Conservation (phyloP, 2,329 filamentous ascomycete genomes). For the Pseudogymnoascus verrucosus region DNA sequence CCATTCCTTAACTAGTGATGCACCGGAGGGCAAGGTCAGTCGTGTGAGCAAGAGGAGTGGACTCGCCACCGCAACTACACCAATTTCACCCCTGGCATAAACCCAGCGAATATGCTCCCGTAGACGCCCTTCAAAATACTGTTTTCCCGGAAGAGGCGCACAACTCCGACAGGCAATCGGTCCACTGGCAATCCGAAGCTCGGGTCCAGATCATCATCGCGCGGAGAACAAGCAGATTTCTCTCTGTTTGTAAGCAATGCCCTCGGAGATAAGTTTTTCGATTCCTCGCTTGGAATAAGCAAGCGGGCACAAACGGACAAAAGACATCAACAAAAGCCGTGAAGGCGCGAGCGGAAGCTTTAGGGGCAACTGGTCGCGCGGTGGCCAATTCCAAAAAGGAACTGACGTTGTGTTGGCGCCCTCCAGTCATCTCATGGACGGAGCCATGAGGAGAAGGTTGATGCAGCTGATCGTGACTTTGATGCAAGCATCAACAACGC, state of each 20-base stretch:
- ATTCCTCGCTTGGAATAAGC: conserved; percentile 57
- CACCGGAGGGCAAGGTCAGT: conserved; percentile 3
- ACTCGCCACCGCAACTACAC: conserved; percentile 6
- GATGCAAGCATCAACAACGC: conserved; percentile 35
- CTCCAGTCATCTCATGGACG: conserved; percentile 22
- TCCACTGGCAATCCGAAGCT: conserved; percentile 11
- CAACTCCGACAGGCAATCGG: conserved; percentile 17
- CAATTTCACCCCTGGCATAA: neutral
- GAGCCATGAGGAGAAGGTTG: conserved; percentile 49
- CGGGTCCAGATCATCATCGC: conserved; percentile 9
- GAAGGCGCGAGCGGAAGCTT: conserved; percentile 30
- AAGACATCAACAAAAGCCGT: conserved; percentile 94
- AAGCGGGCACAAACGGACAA: conserved; percentile 76
- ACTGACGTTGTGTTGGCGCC: conserved; percentile 26
- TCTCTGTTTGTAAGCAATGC: conserved; percentile 78
- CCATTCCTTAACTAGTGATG: neutral
- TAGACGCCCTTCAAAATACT: conserved; percentile 1
- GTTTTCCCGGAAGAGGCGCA: conserved; percentile 14
- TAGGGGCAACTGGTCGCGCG: conserved; percentile 16
- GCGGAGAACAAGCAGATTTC: conserved; percentile 34
- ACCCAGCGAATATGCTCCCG: neutral
- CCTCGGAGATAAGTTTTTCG: conserved; percentile 91
- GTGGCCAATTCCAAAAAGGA: conserved; percentile 20
- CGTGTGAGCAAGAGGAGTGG: conserved; percentile 1
- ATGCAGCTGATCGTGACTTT: conserved; percentile 56